Percentiles rank a stretch among this genome's conserved stretches.
Conservation (phyloP, 2,329 filamentous ascomycete species). For the Ascochyta clinopodiicola region DNA sequence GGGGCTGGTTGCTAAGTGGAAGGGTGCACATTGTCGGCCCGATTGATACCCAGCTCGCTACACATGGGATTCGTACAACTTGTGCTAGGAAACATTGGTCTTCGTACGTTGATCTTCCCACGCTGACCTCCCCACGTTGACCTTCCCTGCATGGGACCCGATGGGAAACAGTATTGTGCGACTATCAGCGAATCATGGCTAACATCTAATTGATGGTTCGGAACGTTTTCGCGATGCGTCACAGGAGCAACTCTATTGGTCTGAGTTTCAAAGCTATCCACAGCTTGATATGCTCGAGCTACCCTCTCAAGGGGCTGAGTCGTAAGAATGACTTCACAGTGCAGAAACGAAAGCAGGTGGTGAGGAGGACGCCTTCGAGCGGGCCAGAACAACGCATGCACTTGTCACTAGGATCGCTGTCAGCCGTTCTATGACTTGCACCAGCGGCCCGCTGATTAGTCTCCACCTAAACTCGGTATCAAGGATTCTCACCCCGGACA, state of each 20-base stretch:
- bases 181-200: no score
- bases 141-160: no score
- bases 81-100: neutral
- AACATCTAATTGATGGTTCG: neutral
- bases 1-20: neutral
- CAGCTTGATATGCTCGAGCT: neutral
- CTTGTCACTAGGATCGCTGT: neutral
- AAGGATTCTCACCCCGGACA: neutral
- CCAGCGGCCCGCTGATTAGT: neutral
- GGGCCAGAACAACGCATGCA: neutral
- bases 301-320: neutral
- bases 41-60: neutral
- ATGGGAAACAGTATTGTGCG: no score
- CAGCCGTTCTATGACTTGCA: neutral
- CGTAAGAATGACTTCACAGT: neutral
- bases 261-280: neutral
- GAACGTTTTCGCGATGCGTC: neutral
- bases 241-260: neutral
- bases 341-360: neutral
- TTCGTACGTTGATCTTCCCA: neutral
- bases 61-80: neutral
- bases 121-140: no score
- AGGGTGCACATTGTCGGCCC: constrained; percentile 7
- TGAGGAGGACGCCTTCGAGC: neutral
- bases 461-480: neutral